phyloP scores from a whole-genome alignment of 306 rosid genomes.

The Pyrus pyrifolia region DNA sequence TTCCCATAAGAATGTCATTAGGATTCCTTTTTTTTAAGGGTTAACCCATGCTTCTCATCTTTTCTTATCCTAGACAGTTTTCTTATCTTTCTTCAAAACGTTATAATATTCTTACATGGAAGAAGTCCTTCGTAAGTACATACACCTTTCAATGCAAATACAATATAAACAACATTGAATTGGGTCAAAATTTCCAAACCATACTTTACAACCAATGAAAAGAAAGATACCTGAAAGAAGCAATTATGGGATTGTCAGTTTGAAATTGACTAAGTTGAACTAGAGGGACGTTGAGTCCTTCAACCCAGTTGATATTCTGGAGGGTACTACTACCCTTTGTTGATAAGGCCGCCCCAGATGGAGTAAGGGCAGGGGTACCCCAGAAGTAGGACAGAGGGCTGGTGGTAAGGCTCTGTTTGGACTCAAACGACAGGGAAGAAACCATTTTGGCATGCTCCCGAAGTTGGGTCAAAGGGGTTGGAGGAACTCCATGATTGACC shows the following conservation, averaged over 20 bases:
- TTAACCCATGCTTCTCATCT: not conserved
- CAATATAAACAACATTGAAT: not conserved
- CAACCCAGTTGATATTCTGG: slow-evolving; percentile 48
- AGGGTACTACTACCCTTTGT: not conserved
- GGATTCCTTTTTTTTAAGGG: too few relatives aligned
- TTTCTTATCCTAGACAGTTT: not conserved
- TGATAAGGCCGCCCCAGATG: slow-evolving; percentile 34
- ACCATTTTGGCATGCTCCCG: slow-evolving; percentile 26
- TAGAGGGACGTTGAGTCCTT: slow-evolving; percentile 48
- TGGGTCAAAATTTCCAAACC: not conserved
- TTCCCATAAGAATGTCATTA: too few relatives aligned
- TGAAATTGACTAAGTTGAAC: slow-evolving; percentile 36
- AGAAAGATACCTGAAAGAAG: slow-evolving; percentile 34
- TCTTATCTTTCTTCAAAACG: not conserved
- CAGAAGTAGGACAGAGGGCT: slow-evolving; percentile 51
- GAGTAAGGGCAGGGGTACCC: slow-evolving; percentile 62
- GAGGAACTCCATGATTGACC: slow-evolving; percentile 70
- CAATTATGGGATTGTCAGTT: slow-evolving; percentile 24
- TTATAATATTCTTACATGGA: too few relatives aligned
- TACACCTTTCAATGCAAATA: not conserved
- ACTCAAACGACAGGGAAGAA: slow-evolving; percentile 39
- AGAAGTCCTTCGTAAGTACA: not conserved
- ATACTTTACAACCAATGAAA: not conserved
- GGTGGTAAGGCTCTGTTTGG: slow-evolving; percentile 32
- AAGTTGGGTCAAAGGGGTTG: slow-evolving; percentile 32